A percentile compares a stretch with the other conserved stretches of the same genome.
Conservation (phyloP, 495 filamentous ascomycete species). For the Neurospora sp. region DNA sequence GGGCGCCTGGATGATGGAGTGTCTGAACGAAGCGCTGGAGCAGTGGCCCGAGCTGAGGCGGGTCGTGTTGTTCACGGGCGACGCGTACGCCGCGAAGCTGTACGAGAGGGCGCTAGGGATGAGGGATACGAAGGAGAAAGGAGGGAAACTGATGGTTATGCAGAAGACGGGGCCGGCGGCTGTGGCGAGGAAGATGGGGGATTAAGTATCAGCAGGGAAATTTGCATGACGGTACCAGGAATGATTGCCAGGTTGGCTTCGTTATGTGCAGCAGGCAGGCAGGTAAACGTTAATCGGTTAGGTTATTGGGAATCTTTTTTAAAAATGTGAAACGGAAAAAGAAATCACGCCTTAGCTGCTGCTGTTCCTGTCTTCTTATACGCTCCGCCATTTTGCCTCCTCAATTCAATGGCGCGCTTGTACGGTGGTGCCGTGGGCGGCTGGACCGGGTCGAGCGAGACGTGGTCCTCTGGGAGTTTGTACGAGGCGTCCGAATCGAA, state of each 20-base stretch:
- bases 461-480: conserved; percentile 60
- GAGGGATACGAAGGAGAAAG: conserved; percentile 24
- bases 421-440: conserved; percentile 95
- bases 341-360: conserved; percentile 12
- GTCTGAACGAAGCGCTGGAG: conserved; percentile 44
- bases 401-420: conserved; percentile 76
- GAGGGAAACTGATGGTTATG: conserved; percentile 16
- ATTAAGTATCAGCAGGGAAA: neutral
- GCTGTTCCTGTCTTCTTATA: conserved; percentile 51
- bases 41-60: conserved; percentile 47
- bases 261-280: neutral
- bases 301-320: neutral
- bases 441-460: conserved; percentile 86
- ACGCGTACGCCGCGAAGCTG: conserved; percentile 24
- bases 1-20: conserved; percentile 51
- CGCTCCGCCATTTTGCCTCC: conserved; percentile 63
- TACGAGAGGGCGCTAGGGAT: conserved; percentile 42
- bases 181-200: conserved; percentile 2
- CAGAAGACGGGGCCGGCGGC: conserved; percentile 18
- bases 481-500: conserved; percentile 95
- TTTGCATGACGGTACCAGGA: no score
- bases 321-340: neutral
- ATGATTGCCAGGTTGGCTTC: no score
- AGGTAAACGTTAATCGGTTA: neutral
- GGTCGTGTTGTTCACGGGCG: conserved; percentile 41